Base-by-base conservation (phyloP, 768 basidiomycete genomes). In the Trametes elegans region DNA sequence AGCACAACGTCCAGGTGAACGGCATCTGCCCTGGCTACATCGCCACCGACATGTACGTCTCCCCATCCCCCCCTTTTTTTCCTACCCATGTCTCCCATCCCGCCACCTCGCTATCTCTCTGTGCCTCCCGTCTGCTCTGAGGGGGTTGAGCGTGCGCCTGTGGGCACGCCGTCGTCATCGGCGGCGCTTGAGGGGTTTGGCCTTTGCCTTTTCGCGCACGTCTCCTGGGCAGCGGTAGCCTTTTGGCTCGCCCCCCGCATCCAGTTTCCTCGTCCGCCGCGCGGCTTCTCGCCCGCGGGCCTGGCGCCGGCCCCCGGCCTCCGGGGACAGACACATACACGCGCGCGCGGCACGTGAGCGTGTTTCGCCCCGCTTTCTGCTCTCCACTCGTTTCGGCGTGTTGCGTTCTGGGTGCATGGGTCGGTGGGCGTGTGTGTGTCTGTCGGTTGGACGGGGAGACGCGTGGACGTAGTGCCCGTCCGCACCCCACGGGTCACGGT, bases 1-100 rank as follows among this genome's bases (percentile, higher is more conserved):
- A 80, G 64, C 81, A 90, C 63, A 92, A 91, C 61, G 83, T 96
- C 48, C 87, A 93, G 69, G 91, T 95, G 16, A 94, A 95, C 66
- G 88, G 80, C 21, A 89, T 96, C 60, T 86, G 85, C 61, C 92
- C 92, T 27, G 93, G 92, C 28, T 94, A 93, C 70, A 86, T 95
- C 64, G 80, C 81, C 24, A 96, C 93, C 31, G 93, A 96, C 62
- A 93, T 93, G 88, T 90, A 71, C 53, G 67, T 72, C 56, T 18
- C 36, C 18, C 18, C 39, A 26, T 32, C 34, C 41, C 24, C 14
- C 26, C 11, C 28, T 16, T 27, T 41, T 36, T n/a, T 16, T 24
- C 51, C 9, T 26, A 6, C 21, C 29, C 8, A 21, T 31, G 40
- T 21, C 49, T 4, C 19, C 8, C 28, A 14, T 40, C 9, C 21